These are phyloP conservation scores for Botrytis medusae DNA, from an alignment of 2,329 filamentous ascomycete genomes.

Conservation along the genomic window DNA sequence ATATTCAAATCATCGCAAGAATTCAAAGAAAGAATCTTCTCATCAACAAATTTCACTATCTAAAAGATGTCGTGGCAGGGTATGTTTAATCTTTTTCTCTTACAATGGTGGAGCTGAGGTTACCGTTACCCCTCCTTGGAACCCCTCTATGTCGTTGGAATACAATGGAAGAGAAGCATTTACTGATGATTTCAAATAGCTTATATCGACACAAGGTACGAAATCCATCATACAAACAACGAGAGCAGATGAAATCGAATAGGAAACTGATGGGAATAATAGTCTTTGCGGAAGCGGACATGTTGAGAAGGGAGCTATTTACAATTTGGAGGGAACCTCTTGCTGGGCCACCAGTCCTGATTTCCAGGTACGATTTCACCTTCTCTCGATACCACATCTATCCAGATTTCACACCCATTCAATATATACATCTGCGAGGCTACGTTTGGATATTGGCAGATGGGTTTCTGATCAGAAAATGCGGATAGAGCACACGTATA, in stretches of 20 bases:
- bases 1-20: background rate
- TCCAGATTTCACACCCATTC: background rate
- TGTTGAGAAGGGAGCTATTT: slow-evolving; percentile 81
- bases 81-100: slow-evolving; percentile 42
- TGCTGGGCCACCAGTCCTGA: slow-evolving; percentile 70
- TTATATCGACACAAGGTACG: slow-evolving; percentile 63
- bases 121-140: slow-evolving; percentile 36
- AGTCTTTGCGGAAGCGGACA: slow-evolving; percentile 80
- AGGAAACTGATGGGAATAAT: slow-evolving; percentile 34
- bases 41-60: slow-evolving; percentile 8
- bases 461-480: background rate
- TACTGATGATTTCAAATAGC: slow-evolving; percentile 42
- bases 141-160: slow-evolving; percentile 9
- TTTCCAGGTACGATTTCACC: slow-evolving; percentile 51
- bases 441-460: background rate
- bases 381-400: background rate
- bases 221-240: background rate
- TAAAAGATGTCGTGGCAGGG: slow-evolving; percentile 74
- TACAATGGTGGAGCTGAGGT: background rate
- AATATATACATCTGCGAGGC: background rate
- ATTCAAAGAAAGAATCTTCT: background rate
- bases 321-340: slow-evolving; percentile 77
- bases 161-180: slow-evolving; percentile 18
- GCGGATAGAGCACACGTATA: background rate
- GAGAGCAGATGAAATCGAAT: background rate